Percentiles rank a stretch among this genome's conserved stretches.
phyloP scores from a whole-genome alignment of 169 alveolate genomes.

The Plasmodium blacklocki region DNA sequence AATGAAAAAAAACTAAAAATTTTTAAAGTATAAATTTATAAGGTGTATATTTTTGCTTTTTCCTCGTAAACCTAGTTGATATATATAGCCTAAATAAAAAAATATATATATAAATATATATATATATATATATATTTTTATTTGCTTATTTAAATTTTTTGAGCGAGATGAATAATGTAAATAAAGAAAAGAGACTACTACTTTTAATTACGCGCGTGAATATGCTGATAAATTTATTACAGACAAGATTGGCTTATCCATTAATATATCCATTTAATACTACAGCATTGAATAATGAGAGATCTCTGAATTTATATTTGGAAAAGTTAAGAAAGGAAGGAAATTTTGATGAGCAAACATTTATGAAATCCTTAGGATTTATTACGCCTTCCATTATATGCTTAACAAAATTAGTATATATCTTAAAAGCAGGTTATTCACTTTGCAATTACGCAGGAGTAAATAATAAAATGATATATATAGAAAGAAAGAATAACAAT shows the following conservation, averaged over 20 bases:
- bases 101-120: neutral
- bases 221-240: conserved; percentile 77
- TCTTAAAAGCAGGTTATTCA: conserved; percentile 77
- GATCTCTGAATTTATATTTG: conserved; percentile 51
- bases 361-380: conserved; percentile 68
- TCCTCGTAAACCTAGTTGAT: neutral
- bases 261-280: conserved; percentile 83
- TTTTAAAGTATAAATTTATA: no score
- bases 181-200: conserved; percentile 47
- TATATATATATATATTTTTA: neutral
- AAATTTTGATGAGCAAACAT: conserved; percentile 62
- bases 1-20: no score
- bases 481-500: conserved; percentile 15
- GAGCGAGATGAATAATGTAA: conserved; percentile 30
- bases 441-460: conserved; percentile 60
- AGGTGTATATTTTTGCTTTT: neutral
- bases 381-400: conserved; percentile 73
- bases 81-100: neutral
- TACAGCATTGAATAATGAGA: conserved; percentile 70
- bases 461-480: conserved; percentile 27
- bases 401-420: conserved; percentile 54
- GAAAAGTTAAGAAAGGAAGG: conserved; percentile 69
- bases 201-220: conserved; percentile 75
- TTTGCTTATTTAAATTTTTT: no score
- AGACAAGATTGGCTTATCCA: conserved; percentile 82